Base-by-base conservation (phyloP, 208 protist species). In the Trypanosomatidae sp. region DNA sequence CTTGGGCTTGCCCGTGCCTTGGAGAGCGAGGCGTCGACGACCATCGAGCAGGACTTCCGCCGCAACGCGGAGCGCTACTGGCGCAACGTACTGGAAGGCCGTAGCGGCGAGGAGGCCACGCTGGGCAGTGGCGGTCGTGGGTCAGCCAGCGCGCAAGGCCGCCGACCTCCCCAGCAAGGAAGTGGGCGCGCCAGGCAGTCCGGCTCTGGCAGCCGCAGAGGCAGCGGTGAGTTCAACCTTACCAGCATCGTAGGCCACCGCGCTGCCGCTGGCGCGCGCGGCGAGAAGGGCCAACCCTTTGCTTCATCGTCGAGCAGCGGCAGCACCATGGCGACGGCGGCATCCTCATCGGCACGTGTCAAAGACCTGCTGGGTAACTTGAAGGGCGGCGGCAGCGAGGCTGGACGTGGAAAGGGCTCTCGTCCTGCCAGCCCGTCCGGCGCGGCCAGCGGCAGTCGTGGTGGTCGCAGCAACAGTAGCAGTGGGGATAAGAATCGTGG, bases 31-130 rank as follows among this genome's bases (percentile, higher is more conserved):
- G 79, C 79, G 49, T 85, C 82, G 41, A 73, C 83, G 13, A 77
- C 77, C n/a, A 86, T 95, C 36, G 92, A 96, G 75, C 71, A 73
- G 68, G 90, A 96, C 50, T 96, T 96, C 76, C 84, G 90, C 44
- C 84, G 88, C 44, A 96, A 96, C 73, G 86, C 90, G 65, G 90
- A 96, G 72, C 86, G 92, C 55, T 95, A 96, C 83, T 96, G 92
- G 90, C 86, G 89, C 41, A 88, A 87, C 58, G 82, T 96, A 36
- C 67, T 96, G 28, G 90, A 96, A 12, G 90, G 88, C 3, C 88
- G 88, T 58, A 80, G 74, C 60, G 46, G 65, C 1, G 87, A 94
- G 60, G 88, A 94, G 53, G 58, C 28, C 17, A 25, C 65, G 69
- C 41, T 9, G 43, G 73, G 76, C 33, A 50, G 70, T 36, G 79